Conservation (phyloP, 2,329 filamentous ascomycete species). For the Clonostachys rosea region DNA sequence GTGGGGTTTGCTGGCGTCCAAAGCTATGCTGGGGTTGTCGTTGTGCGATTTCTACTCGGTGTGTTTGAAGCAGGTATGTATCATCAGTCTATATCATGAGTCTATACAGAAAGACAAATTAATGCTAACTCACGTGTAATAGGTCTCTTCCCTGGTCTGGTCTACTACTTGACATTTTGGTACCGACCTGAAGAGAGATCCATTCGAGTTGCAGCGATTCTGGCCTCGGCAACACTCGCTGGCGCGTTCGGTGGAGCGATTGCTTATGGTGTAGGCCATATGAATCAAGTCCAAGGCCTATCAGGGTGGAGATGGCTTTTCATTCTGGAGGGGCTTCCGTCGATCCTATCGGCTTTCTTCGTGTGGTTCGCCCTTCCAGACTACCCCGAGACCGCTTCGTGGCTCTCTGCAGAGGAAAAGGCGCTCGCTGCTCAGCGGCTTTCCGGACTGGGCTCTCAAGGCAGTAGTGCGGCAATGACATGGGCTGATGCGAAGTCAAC, state of each 20-base stretch:
- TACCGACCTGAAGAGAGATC: constrained; percentile 67
- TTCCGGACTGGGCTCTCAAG: constrained; percentile 33
- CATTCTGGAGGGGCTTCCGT: constrained; percentile 57
- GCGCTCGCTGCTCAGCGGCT: constrained; percentile 37
- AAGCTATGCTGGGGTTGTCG: constrained; percentile 59
- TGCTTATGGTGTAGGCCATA: constrained; percentile 64
- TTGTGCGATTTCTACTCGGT: constrained; percentile 63
- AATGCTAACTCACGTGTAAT: constrained; percentile 5
- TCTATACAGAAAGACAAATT: constrained; percentile 15
- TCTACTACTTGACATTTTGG: constrained; percentile 67
- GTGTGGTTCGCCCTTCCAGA: constrained; percentile 66
- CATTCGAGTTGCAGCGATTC: constrained; percentile 60
- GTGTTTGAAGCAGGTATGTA: constrained; percentile 69
- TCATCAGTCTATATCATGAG: constrained; percentile 47
- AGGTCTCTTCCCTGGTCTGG: constrained; percentile 29
- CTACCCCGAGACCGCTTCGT: constrained; percentile 58
- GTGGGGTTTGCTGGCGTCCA: constrained; percentile 61
- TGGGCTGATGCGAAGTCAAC: constrained; percentile 65
- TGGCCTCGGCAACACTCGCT: constrained; percentile 61
- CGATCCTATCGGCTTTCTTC: constrained; percentile 52
- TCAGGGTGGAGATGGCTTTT: constrained; percentile 63
- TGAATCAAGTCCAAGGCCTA: constrained; percentile 56
- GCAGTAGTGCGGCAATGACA: constrained; percentile 54
- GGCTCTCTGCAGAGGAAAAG: constrained; percentile 53
- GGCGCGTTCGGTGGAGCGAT: constrained; percentile 68